Evolutionary conservation across 495 filamentous ascomycete genomes (phyloP), one percentile per base, ranked within the genome.

Genomic region (Annulohypoxylon nitens): DNA sequence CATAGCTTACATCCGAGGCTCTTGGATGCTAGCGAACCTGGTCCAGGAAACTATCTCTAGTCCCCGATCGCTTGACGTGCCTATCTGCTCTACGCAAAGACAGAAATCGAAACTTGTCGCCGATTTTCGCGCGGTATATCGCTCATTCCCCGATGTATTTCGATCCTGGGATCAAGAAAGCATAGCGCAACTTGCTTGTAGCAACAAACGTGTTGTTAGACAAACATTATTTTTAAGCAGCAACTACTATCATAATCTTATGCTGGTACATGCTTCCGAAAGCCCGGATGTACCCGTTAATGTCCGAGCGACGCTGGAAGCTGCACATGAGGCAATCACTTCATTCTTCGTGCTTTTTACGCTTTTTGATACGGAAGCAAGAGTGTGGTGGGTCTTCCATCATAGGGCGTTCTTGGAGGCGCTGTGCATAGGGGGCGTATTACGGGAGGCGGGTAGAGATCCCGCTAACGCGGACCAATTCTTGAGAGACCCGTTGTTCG

Each of bases 371-470:
- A 81, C 82, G 36, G 90, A 93, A 78, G 90, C 90, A 9, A 83
- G 87, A 53, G 90, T 92, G 3, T 93, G 91, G 90, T 93, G 91
- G 90, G 90, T 92, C 5, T 93, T 93, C 75, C 89, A 90, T 75
- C 91, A 93, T 76, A 79, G 91, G 12, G 90, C 90, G 0, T 93
- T 93, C 76, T 80, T 92, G 50, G 90, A 92, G 78, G 89, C 89
- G 23, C 78, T 91, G 75, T 84, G 88, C 71, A 83, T 84, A 36
- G 83, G 83, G 12, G 80, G 79, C 59, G 82, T 86, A 39, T 55
- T 86, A 65, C 75, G 79, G 16, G 84, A 86, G 71, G 76, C 80
- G 43, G 66, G 77, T 61, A 71, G 74, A 23, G 82, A 82, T 64
- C 72, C 73, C 1, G 73, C 76, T 0, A 79, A 76, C 0, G 77